Evolutionary conservation across 1,284 basidiomycete genomes (phyloP).

Genomic region (Cystobasidium slooffiae): DNA sequence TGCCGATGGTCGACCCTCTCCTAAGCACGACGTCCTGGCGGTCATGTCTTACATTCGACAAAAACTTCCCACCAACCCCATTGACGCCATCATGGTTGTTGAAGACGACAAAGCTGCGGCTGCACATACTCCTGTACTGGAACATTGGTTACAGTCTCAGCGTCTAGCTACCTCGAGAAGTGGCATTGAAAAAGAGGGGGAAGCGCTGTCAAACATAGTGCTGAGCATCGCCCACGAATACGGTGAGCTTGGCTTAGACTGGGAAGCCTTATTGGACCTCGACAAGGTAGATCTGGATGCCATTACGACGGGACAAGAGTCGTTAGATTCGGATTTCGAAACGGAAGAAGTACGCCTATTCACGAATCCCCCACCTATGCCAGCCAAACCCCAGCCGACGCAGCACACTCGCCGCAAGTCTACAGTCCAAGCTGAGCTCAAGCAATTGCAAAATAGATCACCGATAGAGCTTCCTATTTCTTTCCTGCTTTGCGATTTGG

Average conservation of each 20-base stretch:
- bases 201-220: conserved; percentile 6
- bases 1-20: conserved; percentile 18
- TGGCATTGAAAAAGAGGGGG: neutral
- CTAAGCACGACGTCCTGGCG: conserved; percentile 36
- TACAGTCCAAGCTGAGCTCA: neutral
- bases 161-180: neutral
- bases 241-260: neutral
- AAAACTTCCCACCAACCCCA: conserved; percentile 10
- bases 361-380: neutral
- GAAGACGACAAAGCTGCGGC: conserved; percentile 6
- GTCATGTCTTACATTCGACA: conserved; percentile 32
- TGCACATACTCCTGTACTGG: conserved; percentile 8
- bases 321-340: neutral
- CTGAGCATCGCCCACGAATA: neutral
- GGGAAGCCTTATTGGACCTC: neutral
- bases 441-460: neutral
- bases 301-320: neutral
- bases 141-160: conserved; percentile 6
- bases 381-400: neutral
- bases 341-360: conserved; percentile 9
- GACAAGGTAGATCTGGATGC: neutral
- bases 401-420: conserved; percentile 18
- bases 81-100: conserved; percentile 19
- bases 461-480: conserved; percentile 29
- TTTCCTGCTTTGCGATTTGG: conserved; percentile 8